Evolutionary conservation across 2,329 filamentous ascomycete genomes (phyloP), one percentile per base, ranked within the genome.

Genomic region (Truncatella angustata): DNA sequence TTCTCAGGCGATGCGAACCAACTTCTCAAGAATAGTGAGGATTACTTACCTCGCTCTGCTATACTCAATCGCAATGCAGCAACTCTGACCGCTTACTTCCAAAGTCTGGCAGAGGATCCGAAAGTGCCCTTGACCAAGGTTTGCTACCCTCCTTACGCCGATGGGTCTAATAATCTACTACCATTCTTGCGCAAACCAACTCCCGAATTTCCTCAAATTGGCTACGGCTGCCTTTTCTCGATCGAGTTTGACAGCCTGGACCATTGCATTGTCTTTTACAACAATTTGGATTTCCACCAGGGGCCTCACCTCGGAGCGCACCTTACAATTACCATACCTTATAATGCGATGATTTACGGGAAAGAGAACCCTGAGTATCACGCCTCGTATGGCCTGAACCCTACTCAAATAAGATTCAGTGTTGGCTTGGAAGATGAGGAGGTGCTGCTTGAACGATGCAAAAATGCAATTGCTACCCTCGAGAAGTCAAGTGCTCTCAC

Each of bases 241-340:
- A 65, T 84, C 24, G 76, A 82, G 40, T 77, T 85, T 43, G 64
- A 68, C 10, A 67, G 59, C n/a, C 53, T 74, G 0, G 67, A 67
- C 4, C 54, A 66, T 0, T 70, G 77, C 0, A 61, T 55, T 3
- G 71, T 72, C 1, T 84, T 83, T 54, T 81, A 80, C 58, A 70
- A 83, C 52, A 66, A 64, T 24, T 61, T 78, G 5, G 67, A 73
- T 12, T 70, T 81, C 52, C 76, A 79, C 57, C 69, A 74, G 1
- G 78, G 78, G 0, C 79, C 80, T 1, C 78, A 82, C 57, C 66
- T 84, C 0, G 80, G 78, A 1, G 80, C 77, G 0, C 77, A 78
- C 56, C 65, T 74, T 49, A 81, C 78, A 9, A 65, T 84, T 2
- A 70, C 71, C 26, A 55, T 80, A 30, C 68, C 76, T 0, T 81